Evolutionary conservation across 208 protist species (phyloP), one percentile per base, ranked within the genome.

Genomic region (Leishmania turanica): DNA sequence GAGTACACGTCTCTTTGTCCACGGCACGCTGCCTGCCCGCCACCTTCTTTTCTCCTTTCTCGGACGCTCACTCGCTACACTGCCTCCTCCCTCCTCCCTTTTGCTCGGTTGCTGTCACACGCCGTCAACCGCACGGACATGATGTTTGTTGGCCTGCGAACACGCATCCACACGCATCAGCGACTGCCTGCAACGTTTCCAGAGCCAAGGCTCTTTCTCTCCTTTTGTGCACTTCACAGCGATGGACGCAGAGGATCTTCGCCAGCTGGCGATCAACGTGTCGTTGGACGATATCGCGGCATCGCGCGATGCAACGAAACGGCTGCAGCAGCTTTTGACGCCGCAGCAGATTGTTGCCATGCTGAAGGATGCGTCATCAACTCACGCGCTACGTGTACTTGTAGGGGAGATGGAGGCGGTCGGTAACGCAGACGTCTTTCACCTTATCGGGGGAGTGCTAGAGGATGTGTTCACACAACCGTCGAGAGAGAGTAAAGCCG

Each of bases 401-500:
- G 79, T 95, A 58, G 53, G 13, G 6, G 91, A 93, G 72, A 89
- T 88, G 37, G 86, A 89, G 62, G 45, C 37, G 4, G 83, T 89
- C 24, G 84, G 71, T n/a, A 88, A 86, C 72, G 62, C n/a, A 21
- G 90, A 95, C 19, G 84, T 96, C 8, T 91, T 92, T 79, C 76
- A 54, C 37, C 66, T 89, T 17, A n/a, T 95, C 3, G 87, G 88
- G 0, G 58, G 69, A 13, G 75, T 69, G 1, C 81, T 96, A 45
- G 79, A 49, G 21, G 65, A 68, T 0, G 79, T 88, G 4, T 88
- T 91, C 54, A 56, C 81, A 27, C 37, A 80, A 49, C 65, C 78
- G 24, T 37, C 47, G 13, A 40, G 65, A 15, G 75, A n/a, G 60
- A 5, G 0, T 8, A 45, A 75, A 1, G 79, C n/a, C 21, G 72